Base-by-base conservation (phyloP, 768 basidiomycete species). In the Mycena pura region DNA sequence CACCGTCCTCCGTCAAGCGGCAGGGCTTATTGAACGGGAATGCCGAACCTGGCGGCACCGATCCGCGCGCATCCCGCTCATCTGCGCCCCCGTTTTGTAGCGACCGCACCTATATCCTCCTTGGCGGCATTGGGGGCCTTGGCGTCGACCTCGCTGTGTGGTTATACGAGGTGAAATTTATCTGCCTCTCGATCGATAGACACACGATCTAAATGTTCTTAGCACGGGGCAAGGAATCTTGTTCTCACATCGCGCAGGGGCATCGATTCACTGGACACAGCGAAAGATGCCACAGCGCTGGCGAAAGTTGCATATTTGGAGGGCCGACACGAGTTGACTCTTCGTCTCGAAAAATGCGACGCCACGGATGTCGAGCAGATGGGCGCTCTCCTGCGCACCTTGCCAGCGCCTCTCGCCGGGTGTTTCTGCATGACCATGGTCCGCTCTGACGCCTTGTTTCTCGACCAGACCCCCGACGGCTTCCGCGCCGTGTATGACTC, bases 71-170 rank as follows among this genome's bases (percentile, higher is more conserved):
- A 34, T 47, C 28, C 39, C 29, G 36, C 39, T 48, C 17, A 29
- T 40, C 40, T 28, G 46, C 56, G 17, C 57, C 49, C 25, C 57
- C 57, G 28, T 60, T 60, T 27, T 34, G 41, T n/a, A n/a, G n/a
- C n/a, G 58, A 60, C 25, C 49, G 34, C 22, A 27, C 34, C 10
- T 60, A 60, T 34, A n/a, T 60, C 19, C 50, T 60, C 11, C 44
- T 60, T 8, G 60, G 52, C 15, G 60, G 60, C 9, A 54, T 61
- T 34, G 52, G 60, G 7, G 39, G 52, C 5, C 41, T 61, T 27
- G 60, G 60, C 11, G 32, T 61, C 21, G 60, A 61, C 27, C 60
- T 61, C 46, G 60, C 60, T 13, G 52, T 61, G 45, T 61, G 60
- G 60, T 11, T 61, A 28, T 61, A 54, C 15, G 6, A 61, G 60